Evolutionary conservation across 2,329 filamentous ascomycete genomes (phyloP).

Genomic region (Paecilomyces niveus): DNA sequence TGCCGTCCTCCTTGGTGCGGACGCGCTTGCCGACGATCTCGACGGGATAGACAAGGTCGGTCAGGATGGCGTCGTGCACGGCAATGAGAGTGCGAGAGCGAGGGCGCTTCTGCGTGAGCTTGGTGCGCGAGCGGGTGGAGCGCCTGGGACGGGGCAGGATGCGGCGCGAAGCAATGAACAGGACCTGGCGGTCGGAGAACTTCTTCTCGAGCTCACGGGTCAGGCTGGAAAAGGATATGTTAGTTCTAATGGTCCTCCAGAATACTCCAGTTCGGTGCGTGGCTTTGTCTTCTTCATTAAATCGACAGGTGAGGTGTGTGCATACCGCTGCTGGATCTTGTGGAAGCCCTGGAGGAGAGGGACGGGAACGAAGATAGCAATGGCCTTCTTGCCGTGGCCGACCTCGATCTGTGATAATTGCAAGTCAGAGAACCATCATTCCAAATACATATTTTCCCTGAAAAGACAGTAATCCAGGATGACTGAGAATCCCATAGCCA

Average conservation of each 20-base stretch:
- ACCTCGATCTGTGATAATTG: conserved; percentile 79
- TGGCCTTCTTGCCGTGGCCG: conserved; percentile 99
- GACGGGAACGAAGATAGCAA: conserved; percentile 99
- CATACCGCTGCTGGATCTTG: conserved; percentile 99
- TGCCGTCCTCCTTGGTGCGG: conserved; percentile 97
- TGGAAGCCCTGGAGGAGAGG: conserved; percentile 98
- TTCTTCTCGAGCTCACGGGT: conserved; percentile 99
- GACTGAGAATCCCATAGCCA: neutral
- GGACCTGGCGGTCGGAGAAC: conserved; percentile 99
- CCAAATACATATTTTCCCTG: neutral
- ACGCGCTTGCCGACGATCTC: conserved; percentile 99
- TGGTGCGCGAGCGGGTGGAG: conserved; percentile 91
- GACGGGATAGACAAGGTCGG: conserved; percentile 97
- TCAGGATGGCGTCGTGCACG: conserved; percentile 96
- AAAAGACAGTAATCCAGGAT: neutral
- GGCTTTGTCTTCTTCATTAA: neutral
- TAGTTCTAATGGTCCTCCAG: neutral
- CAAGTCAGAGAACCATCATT: conserved; percentile 19
- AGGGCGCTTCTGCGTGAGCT: conserved; percentile 97
- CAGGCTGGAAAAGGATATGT: conserved; percentile 52
- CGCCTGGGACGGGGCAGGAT: conserved; percentile 98
- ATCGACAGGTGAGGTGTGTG: conserved; percentile 5
- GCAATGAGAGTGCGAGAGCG: conserved; percentile 96
- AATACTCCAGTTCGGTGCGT: neutral
- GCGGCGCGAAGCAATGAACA: conserved; percentile 97